phyloP scores from a whole-genome alignment of 2,329 filamentous ascomycete species.

The Pseudopyricularia cyperi region DNA sequence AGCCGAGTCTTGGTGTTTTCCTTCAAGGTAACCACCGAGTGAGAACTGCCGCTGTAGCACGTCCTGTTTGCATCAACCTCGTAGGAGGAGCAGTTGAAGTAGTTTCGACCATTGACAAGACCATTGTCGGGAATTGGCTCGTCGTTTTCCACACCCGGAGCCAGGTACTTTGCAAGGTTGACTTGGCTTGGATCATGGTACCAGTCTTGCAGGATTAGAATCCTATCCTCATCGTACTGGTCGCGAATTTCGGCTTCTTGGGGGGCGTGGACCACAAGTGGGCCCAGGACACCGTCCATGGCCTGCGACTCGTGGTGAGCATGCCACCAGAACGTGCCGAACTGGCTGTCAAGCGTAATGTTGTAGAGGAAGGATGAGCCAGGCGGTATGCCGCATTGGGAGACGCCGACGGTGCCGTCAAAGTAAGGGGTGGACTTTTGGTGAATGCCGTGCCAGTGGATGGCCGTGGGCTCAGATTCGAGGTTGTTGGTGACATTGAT shows the following conservation, averaged over 20 bases:
- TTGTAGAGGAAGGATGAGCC: conserved; percentile 41
- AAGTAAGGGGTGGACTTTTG: conserved; percentile 4
- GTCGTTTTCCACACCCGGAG: conserved; percentile 37
- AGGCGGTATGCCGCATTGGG: conserved; percentile 43
- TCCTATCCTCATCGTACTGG: conserved; percentile 37
- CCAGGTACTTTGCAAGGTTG: conserved; percentile 40
- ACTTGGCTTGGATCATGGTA: conserved; percentile 46
- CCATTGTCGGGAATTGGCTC: conserved; percentile 55
- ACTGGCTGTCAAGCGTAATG: conserved; percentile 32
- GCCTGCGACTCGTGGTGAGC: conserved; percentile 47
- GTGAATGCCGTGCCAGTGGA: conserved; percentile 7
- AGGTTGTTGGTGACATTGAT: conserved; percentile 46
- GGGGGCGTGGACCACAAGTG: conserved; percentile 51
- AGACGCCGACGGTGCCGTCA: conserved; percentile 27
- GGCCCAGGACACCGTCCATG: conserved; percentile 51
- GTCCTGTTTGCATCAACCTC: background rate
- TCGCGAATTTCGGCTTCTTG: conserved; percentile 34
- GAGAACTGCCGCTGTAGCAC: conserved; percentile 1
- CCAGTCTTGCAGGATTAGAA: conserved; percentile 60
- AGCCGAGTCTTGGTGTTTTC: conserved; percentile 25
- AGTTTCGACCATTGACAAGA: conserved; percentile 41
- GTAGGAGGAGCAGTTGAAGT: conserved; percentile 3
- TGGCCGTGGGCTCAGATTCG: conserved; percentile 13
- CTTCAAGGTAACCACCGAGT: background rate
- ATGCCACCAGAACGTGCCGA: conserved; percentile 38